Conservation (phyloP, 1,139 yeast species). For the Kurtzmaniella quercitrusa region DNA sequence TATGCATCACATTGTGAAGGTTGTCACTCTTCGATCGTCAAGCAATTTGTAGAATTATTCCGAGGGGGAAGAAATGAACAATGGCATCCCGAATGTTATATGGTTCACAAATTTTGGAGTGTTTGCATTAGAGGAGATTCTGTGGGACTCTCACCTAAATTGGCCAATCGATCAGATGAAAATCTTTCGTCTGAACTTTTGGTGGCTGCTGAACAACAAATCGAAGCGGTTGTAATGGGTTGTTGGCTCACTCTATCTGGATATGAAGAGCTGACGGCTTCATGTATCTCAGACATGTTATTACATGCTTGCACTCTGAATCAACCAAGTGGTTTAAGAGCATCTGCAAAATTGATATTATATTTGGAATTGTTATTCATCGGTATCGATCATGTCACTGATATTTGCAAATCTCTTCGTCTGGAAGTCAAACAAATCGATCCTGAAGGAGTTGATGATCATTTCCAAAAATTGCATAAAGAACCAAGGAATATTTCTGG, state of each 20-base stretch:
- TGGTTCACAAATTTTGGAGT: conserved; percentile 97
- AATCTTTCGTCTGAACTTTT: conserved; percentile 48
- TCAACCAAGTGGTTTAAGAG: conserved; percentile 62
- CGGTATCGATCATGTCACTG: conserved; percentile 61
- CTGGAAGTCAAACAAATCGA: conserved; percentile 6
- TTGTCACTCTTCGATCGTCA: conserved; percentile 84
- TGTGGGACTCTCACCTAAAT: conserved; percentile 48
- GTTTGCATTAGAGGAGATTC: conserved; percentile 68
- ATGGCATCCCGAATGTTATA: conserved; percentile 99
- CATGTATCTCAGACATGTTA: conserved; percentile 89
- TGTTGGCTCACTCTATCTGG: conserved; percentile 88
- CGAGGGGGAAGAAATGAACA: conserved; percentile 93
- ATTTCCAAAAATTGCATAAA: conserved; percentile 43
- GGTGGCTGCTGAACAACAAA: conserved; percentile 54
- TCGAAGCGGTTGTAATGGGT: conserved; percentile 66
- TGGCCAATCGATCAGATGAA: conserved; percentile 7
- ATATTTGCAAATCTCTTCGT: conserved; percentile 19
- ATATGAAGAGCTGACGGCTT: conserved; percentile 90
- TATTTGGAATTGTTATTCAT: conserved; percentile 73
- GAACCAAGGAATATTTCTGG: conserved; percentile 90
- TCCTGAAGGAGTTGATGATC: conserved; percentile 8
- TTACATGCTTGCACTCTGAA: conserved; percentile 77
- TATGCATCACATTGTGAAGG: conserved; percentile 93
- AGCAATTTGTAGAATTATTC: conserved; percentile 89
- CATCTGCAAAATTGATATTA: conserved; percentile 71